These are phyloP conservation scores for Ensete glaucum DNA, from an alignment of 176 grass and related monocot species.

Conservation along the genomic window DNA sequence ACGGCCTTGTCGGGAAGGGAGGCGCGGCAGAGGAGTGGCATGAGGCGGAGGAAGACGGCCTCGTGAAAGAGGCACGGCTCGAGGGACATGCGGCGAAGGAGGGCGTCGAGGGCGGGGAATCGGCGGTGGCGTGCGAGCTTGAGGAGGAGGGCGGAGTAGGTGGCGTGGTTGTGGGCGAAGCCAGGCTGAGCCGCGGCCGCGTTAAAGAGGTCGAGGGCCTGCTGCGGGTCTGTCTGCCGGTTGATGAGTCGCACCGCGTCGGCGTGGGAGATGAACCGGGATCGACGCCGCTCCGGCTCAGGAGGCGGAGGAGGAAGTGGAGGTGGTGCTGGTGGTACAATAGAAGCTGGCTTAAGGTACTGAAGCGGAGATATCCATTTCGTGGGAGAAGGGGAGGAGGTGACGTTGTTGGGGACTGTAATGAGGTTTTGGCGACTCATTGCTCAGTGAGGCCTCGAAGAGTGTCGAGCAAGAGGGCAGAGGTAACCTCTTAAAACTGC, in stretches of 20 bases:
- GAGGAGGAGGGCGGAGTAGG: constrained; percentile 74
- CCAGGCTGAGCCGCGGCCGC: constrained; percentile 49
- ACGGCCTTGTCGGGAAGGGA: constrained; percentile 42
- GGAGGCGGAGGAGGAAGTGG: constrained; percentile 11
- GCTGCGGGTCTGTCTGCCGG: constrained; percentile 37
- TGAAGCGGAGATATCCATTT: constrained; percentile 80
- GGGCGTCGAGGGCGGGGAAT: constrained; percentile 38
- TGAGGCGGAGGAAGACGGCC: constrained; percentile 57
- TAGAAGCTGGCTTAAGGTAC: constrained; percentile 27
- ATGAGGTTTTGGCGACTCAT: constrained; percentile 18
- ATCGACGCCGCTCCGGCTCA: background rate
- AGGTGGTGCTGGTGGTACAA: background rate
- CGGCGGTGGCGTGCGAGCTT: constrained; percentile 59
- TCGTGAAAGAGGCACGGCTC: constrained; percentile 71
- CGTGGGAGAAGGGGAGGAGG: constrained; percentile 8
- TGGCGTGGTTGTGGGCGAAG: constrained; percentile 68
- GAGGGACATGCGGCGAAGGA: constrained; percentile 46
- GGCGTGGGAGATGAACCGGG: constrained; percentile 47
- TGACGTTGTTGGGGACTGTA: constrained; percentile 1
- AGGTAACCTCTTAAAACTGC: too few relatives aligned
- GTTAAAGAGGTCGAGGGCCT: constrained; percentile 84
- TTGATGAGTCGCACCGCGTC: constrained; percentile 63
- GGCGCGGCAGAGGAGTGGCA: constrained; percentile 43
- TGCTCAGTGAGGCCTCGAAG: background rate
- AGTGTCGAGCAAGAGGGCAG: too few relatives aligned